phyloP scores from a whole-genome alignment of 768 basidiomycete species.

The Strobilomyces echinocephalus region DNA sequence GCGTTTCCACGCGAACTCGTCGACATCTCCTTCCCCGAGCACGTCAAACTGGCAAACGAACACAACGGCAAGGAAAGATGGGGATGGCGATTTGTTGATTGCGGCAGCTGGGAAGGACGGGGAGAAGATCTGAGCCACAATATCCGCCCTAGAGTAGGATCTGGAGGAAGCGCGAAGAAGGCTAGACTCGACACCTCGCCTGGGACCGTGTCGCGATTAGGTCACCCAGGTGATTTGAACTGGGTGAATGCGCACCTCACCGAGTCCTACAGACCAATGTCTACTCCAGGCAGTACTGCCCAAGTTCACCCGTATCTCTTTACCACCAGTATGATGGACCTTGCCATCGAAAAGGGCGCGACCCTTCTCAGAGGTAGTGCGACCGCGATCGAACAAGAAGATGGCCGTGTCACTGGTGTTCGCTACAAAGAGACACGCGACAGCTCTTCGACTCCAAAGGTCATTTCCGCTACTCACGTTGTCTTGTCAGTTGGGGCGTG shows the following conservation, averaged over 20 bases:
- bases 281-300: slow-evolving; percentile 49
- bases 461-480: slow-evolving; percentile 60
- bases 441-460: slow-evolving; percentile 17
- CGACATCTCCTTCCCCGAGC: slow-evolving; percentile 60
- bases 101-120: slow-evolving; percentile 68
- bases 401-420: slow-evolving; percentile 46
- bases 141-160: slow-evolving; percentile 24
- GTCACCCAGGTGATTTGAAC: slow-evolving; percentile 46
- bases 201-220: slow-evolving; percentile 20
- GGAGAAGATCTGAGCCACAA: slow-evolving; percentile 34
- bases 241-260: slow-evolving; percentile 60
- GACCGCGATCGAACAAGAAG: slow-evolving; percentile 40
- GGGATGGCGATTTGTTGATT: slow-evolving; percentile 79
- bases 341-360: slow-evolving; percentile 54
- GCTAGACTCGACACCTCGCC: slow-evolving; percentile 35
- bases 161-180: slow-evolving; percentile 48
- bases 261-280: slow-evolving; percentile 56
- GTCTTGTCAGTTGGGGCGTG: slow-evolving; percentile 85
- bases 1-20: slow-evolving; percentile 72
- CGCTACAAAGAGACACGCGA: slow-evolving; percentile 28
- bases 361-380: slow-evolving; percentile 44
- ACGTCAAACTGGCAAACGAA: slow-evolving; percentile 64
- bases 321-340: slow-evolving; percentile 64
- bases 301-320: slow-evolving; percentile 77
- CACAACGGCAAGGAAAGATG: slow-evolving; percentile 68